Evolutionary conservation across 2,329 filamentous ascomycete species (phyloP), one percentile per base, ranked within the genome.

Genomic region (Colletotrichum agaves): DNA sequence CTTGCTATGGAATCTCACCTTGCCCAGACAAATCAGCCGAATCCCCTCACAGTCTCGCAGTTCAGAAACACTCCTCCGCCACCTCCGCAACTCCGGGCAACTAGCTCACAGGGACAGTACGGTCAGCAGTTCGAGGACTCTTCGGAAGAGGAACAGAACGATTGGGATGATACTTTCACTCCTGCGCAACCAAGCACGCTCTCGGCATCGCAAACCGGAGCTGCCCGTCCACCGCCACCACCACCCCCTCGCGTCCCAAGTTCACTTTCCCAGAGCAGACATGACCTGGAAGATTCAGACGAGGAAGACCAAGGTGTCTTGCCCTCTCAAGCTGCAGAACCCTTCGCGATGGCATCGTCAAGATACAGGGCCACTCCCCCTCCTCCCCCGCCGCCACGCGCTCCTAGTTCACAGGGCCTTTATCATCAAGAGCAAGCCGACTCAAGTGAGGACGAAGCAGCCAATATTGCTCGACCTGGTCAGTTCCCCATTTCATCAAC

Each of bases 401-500:
- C 27, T 8, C 37, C 60, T 3, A 58, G 60, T 39, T 41, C 64
- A 37, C 64, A 67, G 39, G 64, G 52, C 17, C 17, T 63, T n/a
- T 5, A 67, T 67, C 53, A 59, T 64, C 61, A 64, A 67, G 64
- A 64, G 61, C 64, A 59, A 46, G 27, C 41, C 46, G 60, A 53
- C 64, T 67, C 64, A 64, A 64, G 64, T 67, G 61, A 67, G 61
- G 64, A 67, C 52, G 52, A 67, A 59, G 33, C 37, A 60, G 60
- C 50, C 31, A 33, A 59, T 27, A 19, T 53, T 39, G 52, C 64
- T 64, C 64, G 61, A 64, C 53, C 64, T 64, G 64, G 61, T 67
- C 64, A 67, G 61, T 67, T 64, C 53, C 64, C 64, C 64, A 59
- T 67, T 67, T 67, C 64, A 67, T 67, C 64, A 55, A 52, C 61